A percentile compares a stretch with the other conserved stretches of the same genome.
Conservation (phyloP, 805 yeast genomes). For the Saturnispora silvae region DNA sequence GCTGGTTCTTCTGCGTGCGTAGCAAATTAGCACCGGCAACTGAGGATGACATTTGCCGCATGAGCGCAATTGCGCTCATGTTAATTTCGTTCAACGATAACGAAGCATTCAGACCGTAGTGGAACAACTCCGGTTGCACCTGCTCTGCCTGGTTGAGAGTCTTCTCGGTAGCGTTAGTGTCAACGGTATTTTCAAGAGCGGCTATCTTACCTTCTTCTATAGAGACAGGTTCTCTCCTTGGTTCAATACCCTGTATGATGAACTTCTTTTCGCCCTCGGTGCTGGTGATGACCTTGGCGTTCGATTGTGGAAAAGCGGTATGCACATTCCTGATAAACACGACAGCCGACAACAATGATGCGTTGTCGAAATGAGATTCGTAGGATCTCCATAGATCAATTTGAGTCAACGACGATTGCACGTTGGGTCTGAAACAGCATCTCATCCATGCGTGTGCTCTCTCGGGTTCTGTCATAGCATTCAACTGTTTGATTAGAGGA, state of each 20-base stretch:
- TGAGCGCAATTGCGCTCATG: constrained; percentile 27
- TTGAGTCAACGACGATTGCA: constrained; percentile 83
- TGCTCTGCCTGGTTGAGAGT: constrained; percentile 19
- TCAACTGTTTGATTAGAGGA: constrained; percentile 49
- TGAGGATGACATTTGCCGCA: constrained; percentile 26
- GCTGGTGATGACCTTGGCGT: constrained; percentile 81
- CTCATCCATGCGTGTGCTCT: constrained; percentile 94
- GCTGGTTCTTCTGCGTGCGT: constrained; percentile 22
- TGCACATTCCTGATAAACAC: constrained; percentile 94
- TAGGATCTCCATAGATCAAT: constrained; percentile 93
- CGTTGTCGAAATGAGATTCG: constrained; percentile 70
- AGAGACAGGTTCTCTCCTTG: constrained; percentile 52
- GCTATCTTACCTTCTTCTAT: constrained; percentile 35
- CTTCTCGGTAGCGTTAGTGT: constrained; percentile 11
- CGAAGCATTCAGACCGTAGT: constrained; percentile 26
- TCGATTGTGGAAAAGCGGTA: constrained; percentile 75
- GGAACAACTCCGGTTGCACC: constrained; percentile 22
- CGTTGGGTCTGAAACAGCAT: constrained; percentile 72
- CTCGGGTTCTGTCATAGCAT: constrained; percentile 67
- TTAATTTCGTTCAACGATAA: constrained; percentile 30
- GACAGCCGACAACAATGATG: constrained; percentile 78
- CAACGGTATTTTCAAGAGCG: constrained; percentile 19
- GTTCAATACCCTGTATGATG: constrained; percentile 89
- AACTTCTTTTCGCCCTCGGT: constrained; percentile 56
- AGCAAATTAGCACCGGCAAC: constrained; percentile 26